These are phyloP conservation scores for Myochromella boudieri DNA, from an alignment of 768 basidiomycete genomes.

Conservation along the genomic window DNA sequence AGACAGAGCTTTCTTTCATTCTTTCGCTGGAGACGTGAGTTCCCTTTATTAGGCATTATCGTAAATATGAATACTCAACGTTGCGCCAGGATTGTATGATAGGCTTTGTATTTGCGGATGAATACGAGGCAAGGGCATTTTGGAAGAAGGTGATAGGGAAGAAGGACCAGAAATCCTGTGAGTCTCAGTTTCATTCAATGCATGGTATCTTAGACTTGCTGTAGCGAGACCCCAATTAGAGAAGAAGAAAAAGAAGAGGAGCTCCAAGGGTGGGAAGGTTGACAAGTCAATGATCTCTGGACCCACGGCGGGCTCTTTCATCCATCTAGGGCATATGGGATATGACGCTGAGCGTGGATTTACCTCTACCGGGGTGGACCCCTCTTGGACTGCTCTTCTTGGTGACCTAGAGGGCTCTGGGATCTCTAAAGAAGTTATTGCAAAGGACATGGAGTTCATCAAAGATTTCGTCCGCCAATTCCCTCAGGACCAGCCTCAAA, in stretches of 20 bases:
- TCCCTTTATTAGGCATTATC: neutral
- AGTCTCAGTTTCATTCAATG: conserved; percentile 16
- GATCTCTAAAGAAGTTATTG: conserved; percentile 65
- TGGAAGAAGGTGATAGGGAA: conserved; percentile 79
- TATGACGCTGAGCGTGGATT: conserved; percentile 88
- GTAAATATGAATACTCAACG: neutral
- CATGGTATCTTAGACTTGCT: conserved; percentile 10
- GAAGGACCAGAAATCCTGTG: conserved; percentile 60
- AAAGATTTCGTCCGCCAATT: conserved; percentile 70
- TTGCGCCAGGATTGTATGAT: conserved; percentile 80
- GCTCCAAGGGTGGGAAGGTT: conserved; percentile 70
- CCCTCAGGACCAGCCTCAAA: conserved; percentile 36
- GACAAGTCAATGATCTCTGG: conserved; percentile 92
- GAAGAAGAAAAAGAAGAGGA: conserved; percentile 62
- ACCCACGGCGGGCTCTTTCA: conserved; percentile 76
- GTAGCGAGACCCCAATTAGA: conserved; percentile 49
- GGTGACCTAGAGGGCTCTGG: conserved; percentile 63
- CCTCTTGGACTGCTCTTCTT: conserved; percentile 81
- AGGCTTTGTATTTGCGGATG: conserved; percentile 87
- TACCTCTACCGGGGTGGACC: conserved; percentile 83
- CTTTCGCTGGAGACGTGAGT: conserved; percentile 90
- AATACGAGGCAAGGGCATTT: conserved; percentile 80
- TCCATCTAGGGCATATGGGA: conserved; percentile 94
- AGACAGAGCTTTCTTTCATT: conserved; percentile 90
- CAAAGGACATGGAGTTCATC: conserved; percentile 86